A percentile compares a stretch with the other conserved stretches of the same genome.
These are phyloP conservation scores for Penicillium rolfsii DNA, from an alignment of 2,329 filamentous ascomycete species.

Conservation along the genomic window DNA sequence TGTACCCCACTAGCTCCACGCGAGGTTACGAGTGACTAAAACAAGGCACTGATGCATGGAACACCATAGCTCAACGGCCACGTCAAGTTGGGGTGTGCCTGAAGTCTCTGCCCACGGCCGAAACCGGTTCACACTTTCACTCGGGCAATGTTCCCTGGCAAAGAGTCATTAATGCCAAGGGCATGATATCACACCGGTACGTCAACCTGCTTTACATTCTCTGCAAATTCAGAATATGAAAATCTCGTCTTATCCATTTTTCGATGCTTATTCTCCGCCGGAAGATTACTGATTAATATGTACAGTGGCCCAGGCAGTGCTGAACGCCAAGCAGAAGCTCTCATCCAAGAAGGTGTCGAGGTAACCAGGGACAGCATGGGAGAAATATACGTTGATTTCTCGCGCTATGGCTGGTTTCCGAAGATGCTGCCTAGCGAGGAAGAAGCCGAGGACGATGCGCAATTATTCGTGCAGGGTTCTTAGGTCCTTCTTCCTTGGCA, in stretches of 20 bases:
- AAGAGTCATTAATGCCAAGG: constrained; percentile 85
- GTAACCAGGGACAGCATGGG: constrained; percentile 49
- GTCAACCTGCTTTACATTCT: no score
- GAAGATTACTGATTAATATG: constrained; percentile 4
- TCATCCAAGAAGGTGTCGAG: constrained; percentile 48
- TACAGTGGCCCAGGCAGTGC: constrained; percentile 48
- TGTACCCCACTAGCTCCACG: constrained; percentile 37
- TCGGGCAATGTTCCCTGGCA: constrained; percentile 88
- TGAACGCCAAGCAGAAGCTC: constrained; percentile 46
- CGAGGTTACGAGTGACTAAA: neutral
- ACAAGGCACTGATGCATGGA: neutral
- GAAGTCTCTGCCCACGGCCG: constrained; percentile 72
- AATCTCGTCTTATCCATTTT: no score
- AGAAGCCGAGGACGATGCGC: constrained; percentile 14
- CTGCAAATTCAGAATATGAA: no score
- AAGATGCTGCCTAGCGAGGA: constrained; percentile 53
- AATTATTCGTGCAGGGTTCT: neutral
- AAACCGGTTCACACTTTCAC: constrained; percentile 63
- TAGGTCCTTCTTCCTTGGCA: neutral
- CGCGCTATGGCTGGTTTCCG: constrained; percentile 55
- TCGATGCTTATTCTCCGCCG: no score
- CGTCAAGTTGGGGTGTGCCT: constrained; percentile 89
- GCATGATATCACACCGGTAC: constrained; percentile 81
- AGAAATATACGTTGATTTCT: constrained; percentile 49
- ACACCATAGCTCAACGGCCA: constrained; percentile 63